Percentiles rank a stretch among this genome's conserved stretches.
phyloP scores from a whole-genome alignment of 345 rosid species.

The Toxicodendron radicans region DNA sequence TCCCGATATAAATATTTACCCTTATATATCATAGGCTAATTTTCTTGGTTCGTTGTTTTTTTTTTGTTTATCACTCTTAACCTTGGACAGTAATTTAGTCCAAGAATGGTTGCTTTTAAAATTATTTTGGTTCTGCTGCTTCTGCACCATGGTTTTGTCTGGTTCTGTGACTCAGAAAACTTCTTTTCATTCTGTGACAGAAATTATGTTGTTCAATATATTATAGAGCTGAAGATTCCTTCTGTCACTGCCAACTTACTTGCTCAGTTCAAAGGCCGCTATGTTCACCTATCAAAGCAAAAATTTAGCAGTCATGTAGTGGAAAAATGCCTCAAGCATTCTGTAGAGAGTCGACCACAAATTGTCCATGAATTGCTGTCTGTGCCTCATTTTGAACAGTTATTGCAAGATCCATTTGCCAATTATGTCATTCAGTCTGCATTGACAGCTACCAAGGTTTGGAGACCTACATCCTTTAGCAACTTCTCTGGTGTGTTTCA shows the following conservation, averaged over 20 bases:
- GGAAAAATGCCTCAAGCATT: slow-evolving; percentile 59
- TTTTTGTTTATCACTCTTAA: too few species aligned
- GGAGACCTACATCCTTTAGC: not conserved
- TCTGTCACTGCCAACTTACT: slow-evolving; percentile 33
- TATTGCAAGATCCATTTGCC: slow-evolving; percentile 73
- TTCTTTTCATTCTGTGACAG: slow-evolving; percentile 34
- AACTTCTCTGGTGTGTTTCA: not conserved
- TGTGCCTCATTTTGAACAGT: slow-evolving; percentile 54
- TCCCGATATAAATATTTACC: too few species aligned
- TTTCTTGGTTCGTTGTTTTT: too few species aligned
- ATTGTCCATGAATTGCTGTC: slow-evolving; percentile 54
- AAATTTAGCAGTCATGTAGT: slow-evolving; percentile 82
- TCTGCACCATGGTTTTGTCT: not conserved
- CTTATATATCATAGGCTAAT: too few species aligned
- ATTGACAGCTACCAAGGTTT: slow-evolving; percentile 56
- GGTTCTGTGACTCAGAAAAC: slow-evolving; percentile 5
- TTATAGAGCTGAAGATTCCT: slow-evolving; percentile 53
- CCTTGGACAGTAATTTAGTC: not conserved
- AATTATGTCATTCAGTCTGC: slow-evolving; percentile 81
- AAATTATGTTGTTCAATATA: slow-evolving; percentile 75
- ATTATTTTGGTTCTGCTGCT: not conserved
- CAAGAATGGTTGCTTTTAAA: not conserved
- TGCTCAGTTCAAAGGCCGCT: slow-evolving; percentile 55
- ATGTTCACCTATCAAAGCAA: slow-evolving; percentile 58
- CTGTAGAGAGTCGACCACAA: slow-evolving; percentile 50